Conservation (phyloP, 345 rosid species). For the Schrenkiella parvula region DNA sequence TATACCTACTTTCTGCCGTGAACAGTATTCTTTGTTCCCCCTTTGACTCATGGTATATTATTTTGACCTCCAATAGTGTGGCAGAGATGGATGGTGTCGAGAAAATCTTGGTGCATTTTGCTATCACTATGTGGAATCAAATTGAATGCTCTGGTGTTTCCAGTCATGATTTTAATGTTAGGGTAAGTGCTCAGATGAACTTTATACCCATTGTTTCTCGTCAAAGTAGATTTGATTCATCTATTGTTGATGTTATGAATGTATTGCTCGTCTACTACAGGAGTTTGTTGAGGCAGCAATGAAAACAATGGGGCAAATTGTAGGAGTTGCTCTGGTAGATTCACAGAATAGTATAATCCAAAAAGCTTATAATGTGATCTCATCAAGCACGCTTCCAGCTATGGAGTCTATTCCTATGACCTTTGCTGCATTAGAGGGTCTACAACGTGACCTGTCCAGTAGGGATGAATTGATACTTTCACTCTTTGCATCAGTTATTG, state of each 20-base stretch:
- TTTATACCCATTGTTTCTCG: slow-evolving; percentile 1
- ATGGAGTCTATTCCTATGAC: slow-evolving; percentile 38
- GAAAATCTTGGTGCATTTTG: slow-evolving; percentile 48
- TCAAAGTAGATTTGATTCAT: slow-evolving; percentile 2
- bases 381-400: slow-evolving; percentile 43
- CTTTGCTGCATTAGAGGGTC: slow-evolving; percentile 34
- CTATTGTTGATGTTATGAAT: background rate
- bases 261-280: slow-evolving; percentile 36
- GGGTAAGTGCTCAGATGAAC: slow-evolving; percentile 38
- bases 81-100: slow-evolving; percentile 56
- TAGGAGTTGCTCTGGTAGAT: slow-evolving; percentile 59
- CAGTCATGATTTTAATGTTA: slow-evolving; percentile 29
- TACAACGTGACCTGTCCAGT: slow-evolving; percentile 38
- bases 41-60: slow-evolving; percentile 7
- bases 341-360: slow-evolving; percentile 61
- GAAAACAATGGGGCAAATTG: slow-evolving; percentile 60
- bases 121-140: slow-evolving; percentile 59
- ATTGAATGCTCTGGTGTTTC: slow-evolving; percentile 45
- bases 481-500: slow-evolving; percentile 65
- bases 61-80: slow-evolving; percentile 45
- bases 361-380: slow-evolving; percentile 54
- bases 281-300: slow-evolving; percentile 64
- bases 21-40: background rate
- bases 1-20: background rate
- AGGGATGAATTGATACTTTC: slow-evolving; percentile 72